Conservation (phyloP, 768 basidiomycete species). For the Fomitopsis serialis region DNA sequence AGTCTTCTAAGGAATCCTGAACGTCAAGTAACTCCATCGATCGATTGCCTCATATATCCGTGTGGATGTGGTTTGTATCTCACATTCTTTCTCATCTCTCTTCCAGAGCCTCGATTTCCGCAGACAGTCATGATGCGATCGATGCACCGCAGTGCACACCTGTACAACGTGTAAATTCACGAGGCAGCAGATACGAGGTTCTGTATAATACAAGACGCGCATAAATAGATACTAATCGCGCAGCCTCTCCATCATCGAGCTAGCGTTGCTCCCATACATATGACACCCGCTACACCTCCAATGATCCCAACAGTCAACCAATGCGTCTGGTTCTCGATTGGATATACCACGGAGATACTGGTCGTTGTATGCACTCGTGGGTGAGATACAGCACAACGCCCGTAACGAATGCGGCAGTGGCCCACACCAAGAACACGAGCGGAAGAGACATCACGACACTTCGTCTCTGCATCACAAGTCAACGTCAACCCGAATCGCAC, state of each 20-base stretch:
- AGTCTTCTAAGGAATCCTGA: no score
- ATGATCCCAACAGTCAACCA: slow-evolving; percentile 60
- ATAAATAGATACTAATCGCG: not conserved
- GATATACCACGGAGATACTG: slow-evolving; percentile 29
- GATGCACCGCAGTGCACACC: no score
- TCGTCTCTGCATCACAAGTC: slow-evolving; percentile 37
- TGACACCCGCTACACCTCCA: slow-evolving; percentile 58
- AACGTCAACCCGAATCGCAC: slow-evolving; percentile 4
- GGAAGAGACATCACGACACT: slow-evolving; percentile 68
- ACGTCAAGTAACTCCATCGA: no score
- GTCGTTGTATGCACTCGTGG: slow-evolving; percentile 46
- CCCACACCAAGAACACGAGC: slow-evolving; percentile 67
- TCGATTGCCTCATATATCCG: no score
- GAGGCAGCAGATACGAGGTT: no score
- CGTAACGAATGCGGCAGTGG: slow-evolving; percentile 61
- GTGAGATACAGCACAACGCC: slow-evolving; percentile 58
- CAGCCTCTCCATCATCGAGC: slow-evolving; percentile 12
- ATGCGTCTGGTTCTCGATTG: slow-evolving; percentile 54
- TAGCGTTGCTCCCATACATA: slow-evolving; percentile 44
- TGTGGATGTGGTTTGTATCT: no score
- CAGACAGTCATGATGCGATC: no score
- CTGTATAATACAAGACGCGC: no score
- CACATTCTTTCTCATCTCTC: no score
- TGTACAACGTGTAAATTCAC: no score
- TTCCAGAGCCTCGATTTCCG: no score